Base-by-base conservation (phyloP, 2,329 filamentous ascomycete genomes). In the Curvularia lunata region DNA sequence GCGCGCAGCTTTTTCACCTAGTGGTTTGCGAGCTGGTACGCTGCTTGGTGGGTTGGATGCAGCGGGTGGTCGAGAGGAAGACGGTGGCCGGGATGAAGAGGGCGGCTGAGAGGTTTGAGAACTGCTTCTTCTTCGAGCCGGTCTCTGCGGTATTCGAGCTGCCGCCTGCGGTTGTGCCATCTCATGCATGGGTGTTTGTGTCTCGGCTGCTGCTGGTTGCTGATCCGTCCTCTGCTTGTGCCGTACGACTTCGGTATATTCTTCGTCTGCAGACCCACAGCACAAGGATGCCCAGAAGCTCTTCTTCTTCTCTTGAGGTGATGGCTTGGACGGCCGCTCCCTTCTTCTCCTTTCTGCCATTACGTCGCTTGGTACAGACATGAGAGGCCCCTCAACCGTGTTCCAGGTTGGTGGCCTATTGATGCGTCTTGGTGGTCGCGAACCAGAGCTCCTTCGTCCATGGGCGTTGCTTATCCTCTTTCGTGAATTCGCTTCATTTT, bases 371-470 rank as follows among this genome's bases (percentile, higher is more conserved):
- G 78, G 77, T 6, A 82, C 74, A 5, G 75, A 77, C 65, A 81
- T 77, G n/a, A 81, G 61, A 1, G 79, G 79, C 4, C 79, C 79
- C 50, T 80, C 70, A 40, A 81, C 73, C n/a, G 75, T 71, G 43
- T 79, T 74, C 80, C 80, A 81, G 0, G 76, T 80, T 13, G 75
- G 66, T n/a, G 79, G 79, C 18, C 79, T 69, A 49, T 74, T 70
- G 23, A 76, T 66, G 32, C 55, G 72, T 48, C 64, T 53, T 5
- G 64, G 65, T 6, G 67, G 70, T 40, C 63, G 58, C 16, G 55
- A 58, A n/a, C 59, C 61, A 28, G 62, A 59, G 28, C 49, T 27
- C 28, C 56, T 58, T 30, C 58, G 59, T 40, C 73, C 59, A 47
- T 59, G 60, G 48, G 40, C 62, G 41, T 58, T 67, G 43, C 66